Conservation (phyloP, 1,284 basidiomycete species). For the Gomphus sp. region DNA sequence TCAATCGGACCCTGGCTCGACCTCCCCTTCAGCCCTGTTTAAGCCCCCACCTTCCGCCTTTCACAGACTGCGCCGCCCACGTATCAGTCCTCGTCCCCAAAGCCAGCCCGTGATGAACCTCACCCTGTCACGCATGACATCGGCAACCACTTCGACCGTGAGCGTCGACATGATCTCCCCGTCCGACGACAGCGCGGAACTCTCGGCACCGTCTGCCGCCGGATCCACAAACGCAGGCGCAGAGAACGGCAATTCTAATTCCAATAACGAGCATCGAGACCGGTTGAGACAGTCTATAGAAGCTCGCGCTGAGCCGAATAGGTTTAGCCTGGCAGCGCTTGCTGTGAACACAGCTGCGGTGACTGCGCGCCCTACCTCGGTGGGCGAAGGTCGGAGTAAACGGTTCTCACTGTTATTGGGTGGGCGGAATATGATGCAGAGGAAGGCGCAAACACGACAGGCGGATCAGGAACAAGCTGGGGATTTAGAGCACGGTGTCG, state of each 20-base stretch:
- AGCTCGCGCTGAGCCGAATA: constrained; percentile 23
- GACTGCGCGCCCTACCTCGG: constrained; percentile 40
- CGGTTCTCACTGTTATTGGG: constrained; percentile 52
- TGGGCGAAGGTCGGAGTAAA: constrained; percentile 31
- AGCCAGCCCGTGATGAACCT: constrained; percentile 7
- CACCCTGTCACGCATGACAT: not conserved
- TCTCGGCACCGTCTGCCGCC: constrained; percentile 19
- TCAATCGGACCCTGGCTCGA: not conserved
- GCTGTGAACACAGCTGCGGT: constrained; percentile 66
- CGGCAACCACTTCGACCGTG: not conserved
- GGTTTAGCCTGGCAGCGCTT: constrained; percentile 66
- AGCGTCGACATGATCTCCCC: not conserved
- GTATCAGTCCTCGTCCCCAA: constrained; percentile 1
- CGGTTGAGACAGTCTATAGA: constrained; percentile 9
- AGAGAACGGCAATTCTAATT: too few species aligned
- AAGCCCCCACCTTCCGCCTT: constrained; percentile 7
- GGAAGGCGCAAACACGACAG: constrained; percentile 9
- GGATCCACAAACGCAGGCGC: constrained; percentile 1
- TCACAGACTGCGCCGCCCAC: constrained; percentile 1
- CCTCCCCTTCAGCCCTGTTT: not conserved
- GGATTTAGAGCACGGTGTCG: constrained; percentile 22
- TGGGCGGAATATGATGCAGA: constrained; percentile 16
- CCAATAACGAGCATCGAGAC: constrained; percentile 14
- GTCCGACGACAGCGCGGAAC: constrained; percentile 8
- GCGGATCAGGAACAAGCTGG: constrained; percentile 11